Evolutionary conservation across 179 eudicot genomes (phyloP).

Genomic region (Spergularia azorica): DNA sequence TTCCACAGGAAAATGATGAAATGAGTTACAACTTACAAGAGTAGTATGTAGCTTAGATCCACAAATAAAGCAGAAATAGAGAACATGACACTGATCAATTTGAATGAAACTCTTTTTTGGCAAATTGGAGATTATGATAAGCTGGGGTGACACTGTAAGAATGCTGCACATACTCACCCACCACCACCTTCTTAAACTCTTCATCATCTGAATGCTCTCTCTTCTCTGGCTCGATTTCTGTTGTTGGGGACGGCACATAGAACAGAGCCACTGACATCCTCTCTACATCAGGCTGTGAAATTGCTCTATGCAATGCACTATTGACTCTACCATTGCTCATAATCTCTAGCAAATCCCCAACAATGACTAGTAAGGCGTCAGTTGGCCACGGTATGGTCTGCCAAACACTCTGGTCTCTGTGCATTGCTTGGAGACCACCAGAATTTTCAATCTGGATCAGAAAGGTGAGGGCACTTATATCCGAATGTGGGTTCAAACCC

Average conservation of each 20-base stretch:
- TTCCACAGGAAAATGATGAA: too few species aligned
- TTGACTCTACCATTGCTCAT: conserved; percentile 32
- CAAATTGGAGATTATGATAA: background rate
- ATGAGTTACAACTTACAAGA: too few species aligned
- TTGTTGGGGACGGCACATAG: conserved; percentile 12
- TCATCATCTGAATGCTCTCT: background rate
- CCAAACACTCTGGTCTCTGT: conserved; percentile 24
- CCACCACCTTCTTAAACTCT: conserved; percentile 30
- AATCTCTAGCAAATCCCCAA: conserved; percentile 35
- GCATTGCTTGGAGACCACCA: conserved; percentile 32
- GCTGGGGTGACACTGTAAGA: conserved; percentile 26
- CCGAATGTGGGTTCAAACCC: conserved; percentile 33
- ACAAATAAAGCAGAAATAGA: too few species aligned
- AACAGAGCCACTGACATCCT: conserved; percentile 34
- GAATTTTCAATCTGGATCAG: conserved; percentile 30
- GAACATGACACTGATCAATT: too few species aligned
- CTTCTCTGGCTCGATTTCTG: conserved; percentile 29
- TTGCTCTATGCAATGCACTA: conserved; percentile 31
- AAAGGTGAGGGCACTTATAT: conserved; percentile 21
- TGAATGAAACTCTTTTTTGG: conserved; percentile 9
- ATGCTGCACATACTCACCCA: conserved; percentile 31
- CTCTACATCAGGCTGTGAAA: conserved; percentile 27
- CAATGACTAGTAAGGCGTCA: conserved; percentile 22
- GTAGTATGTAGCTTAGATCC: too few species aligned
- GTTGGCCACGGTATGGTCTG: conserved; percentile 32